Evolutionary conservation across 331 rosid species (phyloP), one percentile per base, ranked within the genome.

Genomic region (Cydonia oblonga): DNA sequence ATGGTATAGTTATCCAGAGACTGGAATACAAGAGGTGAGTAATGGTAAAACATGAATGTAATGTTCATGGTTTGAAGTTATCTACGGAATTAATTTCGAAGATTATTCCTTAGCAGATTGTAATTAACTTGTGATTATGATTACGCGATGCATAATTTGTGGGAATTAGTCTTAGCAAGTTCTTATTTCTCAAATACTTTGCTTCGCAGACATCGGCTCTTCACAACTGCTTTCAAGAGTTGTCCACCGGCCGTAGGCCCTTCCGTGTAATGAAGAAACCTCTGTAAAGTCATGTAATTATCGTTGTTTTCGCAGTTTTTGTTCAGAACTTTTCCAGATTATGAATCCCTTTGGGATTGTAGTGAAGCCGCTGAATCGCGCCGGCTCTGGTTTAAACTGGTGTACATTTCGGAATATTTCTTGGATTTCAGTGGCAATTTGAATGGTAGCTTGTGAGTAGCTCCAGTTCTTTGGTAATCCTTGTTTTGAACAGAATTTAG

Each of bases 1-100:
- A 86, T 72, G 96, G 96, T 68, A 85, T 90, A 42, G 86, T 90
- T 32, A 84, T 74, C 40, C 96, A 90, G 85, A 90, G 84, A 56
- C 77, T 90, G 84, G 92, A 88, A 69, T 70, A 84, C 35, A 81
- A 84, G 70, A 88, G 96, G 96, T 91, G 74, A 61, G 63, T 25
- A 18, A 11, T 40, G 3, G 46, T 11, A 38, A 38, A 0, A 38
- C 44, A 38, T 38, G 44, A 38, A 38, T 3, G 44, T 38, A 38
- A 40, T 12, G 12, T 12, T 40, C 46, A 12, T 40, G 46, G 46
- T 40, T 40, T 40, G 46, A 40, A 40, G 46, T 40, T 40, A 38
- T 38, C 14, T 1, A 38, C 14, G 14, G 42, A 38, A 38, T 38
- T 38, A 38, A 38, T 40, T 12, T 40, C 46, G 2, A 40, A 40